A percentile compares a stretch with the other conserved stretches of the same genome.
Evolutionary conservation across 2,329 filamentous ascomycete species (phyloP).

Genomic region (Aotearoamyces nothofagi): DNA sequence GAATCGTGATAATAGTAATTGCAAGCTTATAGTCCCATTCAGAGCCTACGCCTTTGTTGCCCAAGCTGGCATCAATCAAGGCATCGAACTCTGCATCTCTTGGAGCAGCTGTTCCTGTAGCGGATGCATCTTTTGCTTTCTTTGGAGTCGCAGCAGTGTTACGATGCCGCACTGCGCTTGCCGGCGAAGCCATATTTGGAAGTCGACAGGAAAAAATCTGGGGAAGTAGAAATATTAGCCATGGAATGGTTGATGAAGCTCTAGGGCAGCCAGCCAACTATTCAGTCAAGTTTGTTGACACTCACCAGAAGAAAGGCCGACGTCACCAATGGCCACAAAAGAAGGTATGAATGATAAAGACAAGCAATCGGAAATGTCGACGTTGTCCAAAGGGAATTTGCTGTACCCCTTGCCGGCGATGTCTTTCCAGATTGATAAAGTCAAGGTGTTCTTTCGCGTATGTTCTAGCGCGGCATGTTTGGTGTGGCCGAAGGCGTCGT

Average conservation of each 20-base stretch:
- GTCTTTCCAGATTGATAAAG: too few relatives aligned
- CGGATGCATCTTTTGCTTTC: conserved; percentile 31
- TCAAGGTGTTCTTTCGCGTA: too few relatives aligned
- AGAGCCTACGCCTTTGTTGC: conserved; percentile 27
- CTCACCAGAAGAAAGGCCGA: too few relatives aligned
- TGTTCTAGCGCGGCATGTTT: too few relatives aligned
- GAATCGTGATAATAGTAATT: conserved; percentile 58
- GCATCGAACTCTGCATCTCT: conserved; percentile 31
- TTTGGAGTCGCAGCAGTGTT: conserved; percentile 28
- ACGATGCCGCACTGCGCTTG: conserved; percentile 17
- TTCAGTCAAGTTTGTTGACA: too few relatives aligned
- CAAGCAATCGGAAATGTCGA: too few relatives aligned
- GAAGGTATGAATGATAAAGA: too few relatives aligned
- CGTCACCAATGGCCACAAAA: too few relatives aligned
- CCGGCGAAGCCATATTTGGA: conserved; percentile 16
- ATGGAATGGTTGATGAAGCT: neutral
- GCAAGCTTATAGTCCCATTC: conserved; percentile 78
- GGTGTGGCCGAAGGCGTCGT: too few relatives aligned
- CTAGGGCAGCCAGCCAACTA: too few relatives aligned
- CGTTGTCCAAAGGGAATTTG: too few relatives aligned
- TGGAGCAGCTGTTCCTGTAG: conserved; percentile 14
- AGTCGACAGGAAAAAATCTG: neutral
- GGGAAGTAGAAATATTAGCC: neutral
- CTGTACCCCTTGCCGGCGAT: too few relatives aligned
- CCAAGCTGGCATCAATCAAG: conserved; percentile 26